Evolutionary conservation across 108 stramenopile species (phyloP).

Genomic region (Parmales sp.): DNA sequence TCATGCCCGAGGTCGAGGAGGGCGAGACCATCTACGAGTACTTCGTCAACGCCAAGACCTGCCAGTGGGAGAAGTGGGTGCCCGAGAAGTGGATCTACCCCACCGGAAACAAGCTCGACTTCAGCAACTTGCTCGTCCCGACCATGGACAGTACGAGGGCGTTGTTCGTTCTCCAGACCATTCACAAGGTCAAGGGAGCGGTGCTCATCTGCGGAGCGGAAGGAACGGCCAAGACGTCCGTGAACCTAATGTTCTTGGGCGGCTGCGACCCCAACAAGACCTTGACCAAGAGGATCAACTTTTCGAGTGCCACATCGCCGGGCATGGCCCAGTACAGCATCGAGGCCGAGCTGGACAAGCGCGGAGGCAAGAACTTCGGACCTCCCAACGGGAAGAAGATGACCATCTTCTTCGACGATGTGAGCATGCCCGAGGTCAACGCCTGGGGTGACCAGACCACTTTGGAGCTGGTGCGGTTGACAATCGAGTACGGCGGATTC

Average conservation of each 20-base stretch:
- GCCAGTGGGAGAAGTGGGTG: constrained; percentile 53
- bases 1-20: constrained; percentile 59
- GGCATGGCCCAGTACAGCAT: constrained; percentile 77
- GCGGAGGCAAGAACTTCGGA: constrained; percentile 80
- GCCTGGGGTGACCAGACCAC: constrained; percentile 87
- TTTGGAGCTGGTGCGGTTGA: constrained; percentile 69
- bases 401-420: constrained; percentile 84
- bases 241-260: constrained; percentile 69
- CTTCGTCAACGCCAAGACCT: constrained; percentile 43
- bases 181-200: constrained; percentile 56
- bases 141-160: constrained; percentile 84
- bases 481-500: constrained; percentile 70
- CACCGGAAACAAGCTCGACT: constrained; percentile 61
- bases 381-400: constrained; percentile 81
- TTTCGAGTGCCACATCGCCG: constrained; percentile 75
- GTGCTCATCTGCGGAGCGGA: constrained; percentile 75
- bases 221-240: constrained; percentile 83
- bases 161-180: constrained; percentile 46
- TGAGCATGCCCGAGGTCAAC: constrained; percentile 84
- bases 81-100: constrained; percentile 71
- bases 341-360: constrained; percentile 78
- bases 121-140: constrained; percentile 76
- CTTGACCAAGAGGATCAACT: constrained; percentile 71
- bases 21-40: constrained; percentile 70
- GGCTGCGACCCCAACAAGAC: constrained; percentile 52